Conservation (phyloP, 768 basidiomycete species). For the Hygrocybe coccinea region DNA sequence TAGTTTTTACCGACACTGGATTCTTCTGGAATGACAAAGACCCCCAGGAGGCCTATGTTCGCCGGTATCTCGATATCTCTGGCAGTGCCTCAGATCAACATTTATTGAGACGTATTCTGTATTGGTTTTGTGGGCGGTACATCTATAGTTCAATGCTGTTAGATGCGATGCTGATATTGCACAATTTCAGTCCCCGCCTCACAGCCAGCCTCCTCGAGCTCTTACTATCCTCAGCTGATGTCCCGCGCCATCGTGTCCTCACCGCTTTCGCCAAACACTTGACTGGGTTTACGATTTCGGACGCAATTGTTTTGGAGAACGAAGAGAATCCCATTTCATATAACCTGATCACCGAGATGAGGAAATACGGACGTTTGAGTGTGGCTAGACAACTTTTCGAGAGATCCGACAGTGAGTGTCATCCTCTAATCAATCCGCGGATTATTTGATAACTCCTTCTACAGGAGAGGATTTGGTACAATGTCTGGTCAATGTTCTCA, state of each 20-base stretch:
- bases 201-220: conserved; percentile 18
- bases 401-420: conserved; percentile 6
- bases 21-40: conserved; percentile 4
- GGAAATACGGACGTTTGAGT: conserved; percentile 8
- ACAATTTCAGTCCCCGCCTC: conserved; percentile 12
- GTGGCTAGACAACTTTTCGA: too few relatives aligned
- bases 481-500: conserved; percentile 11
- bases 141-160: conserved; percentile 3
- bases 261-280: conserved; percentile 15
- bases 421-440: conserved; percentile 2
- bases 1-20: conserved; percentile 11
- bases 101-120: conserved; percentile 15
- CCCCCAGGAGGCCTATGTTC: neutral
- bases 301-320: conserved; percentile 18
- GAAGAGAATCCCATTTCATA: conserved; percentile 5
- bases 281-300: conserved; percentile 15
- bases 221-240: conserved; percentile 13
- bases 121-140: conserved; percentile 19
- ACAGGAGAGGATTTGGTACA: conserved; percentile 11
- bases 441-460: conserved; percentile 3
- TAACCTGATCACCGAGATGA: conserved; percentile 5
- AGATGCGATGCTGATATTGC: conserved; percentile 4
- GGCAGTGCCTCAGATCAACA: conserved; percentile 14
- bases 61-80: conserved; percentile 11
- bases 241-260: conserved; percentile 17